These are phyloP conservation scores for Arctium lappa DNA, from an alignment of 129 eudicot genomes.

Conservation along the genomic window DNA sequence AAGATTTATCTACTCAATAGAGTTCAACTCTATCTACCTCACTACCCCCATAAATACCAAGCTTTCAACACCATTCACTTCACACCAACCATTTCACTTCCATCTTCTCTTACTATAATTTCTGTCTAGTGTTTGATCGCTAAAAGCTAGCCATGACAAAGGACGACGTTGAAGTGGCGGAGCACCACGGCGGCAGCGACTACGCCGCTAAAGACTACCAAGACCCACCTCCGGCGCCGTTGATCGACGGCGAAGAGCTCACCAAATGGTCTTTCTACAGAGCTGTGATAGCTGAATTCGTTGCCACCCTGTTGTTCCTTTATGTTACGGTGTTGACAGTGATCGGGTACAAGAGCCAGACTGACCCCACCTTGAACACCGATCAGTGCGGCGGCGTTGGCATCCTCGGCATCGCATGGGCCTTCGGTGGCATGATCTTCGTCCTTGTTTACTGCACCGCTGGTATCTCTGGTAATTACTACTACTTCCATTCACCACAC, in stretches of 20 bases:
- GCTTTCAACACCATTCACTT: constrained; percentile 34
- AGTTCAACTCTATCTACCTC: constrained; percentile 19
- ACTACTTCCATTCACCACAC: too few relatives aligned
- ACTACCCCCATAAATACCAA: constrained; percentile 36
- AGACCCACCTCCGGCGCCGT: constrained; percentile 88
- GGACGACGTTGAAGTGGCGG: constrained; percentile 63
- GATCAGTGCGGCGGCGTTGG: constrained; percentile 91
- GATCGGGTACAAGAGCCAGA: constrained; percentile 64
- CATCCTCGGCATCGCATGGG: constrained; percentile 94
- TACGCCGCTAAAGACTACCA: constrained; percentile 77
- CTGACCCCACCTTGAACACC: constrained; percentile 26
- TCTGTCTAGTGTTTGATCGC: not conserved
- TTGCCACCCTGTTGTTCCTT: constrained; percentile 77
- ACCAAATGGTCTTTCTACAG: constrained; percentile 78
- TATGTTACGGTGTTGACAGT: constrained; percentile 77
- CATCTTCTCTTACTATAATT: not conserved
- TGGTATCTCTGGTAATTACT: constrained; percentile 83
- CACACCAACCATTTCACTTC: constrained; percentile 23
- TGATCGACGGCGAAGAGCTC: constrained; percentile 57
- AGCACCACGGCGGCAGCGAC: constrained; percentile 42
- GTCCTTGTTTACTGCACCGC: constrained; percentile 98
- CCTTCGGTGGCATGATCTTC: constrained; percentile 98
- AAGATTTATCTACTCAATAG: not conserved
- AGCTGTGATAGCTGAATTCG: constrained; percentile 74
- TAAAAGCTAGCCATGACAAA: constrained; percentile 21